phyloP scores from a whole-genome alignment of 768 basidiomycete genomes.

The Amanita pallidorosea region DNA sequence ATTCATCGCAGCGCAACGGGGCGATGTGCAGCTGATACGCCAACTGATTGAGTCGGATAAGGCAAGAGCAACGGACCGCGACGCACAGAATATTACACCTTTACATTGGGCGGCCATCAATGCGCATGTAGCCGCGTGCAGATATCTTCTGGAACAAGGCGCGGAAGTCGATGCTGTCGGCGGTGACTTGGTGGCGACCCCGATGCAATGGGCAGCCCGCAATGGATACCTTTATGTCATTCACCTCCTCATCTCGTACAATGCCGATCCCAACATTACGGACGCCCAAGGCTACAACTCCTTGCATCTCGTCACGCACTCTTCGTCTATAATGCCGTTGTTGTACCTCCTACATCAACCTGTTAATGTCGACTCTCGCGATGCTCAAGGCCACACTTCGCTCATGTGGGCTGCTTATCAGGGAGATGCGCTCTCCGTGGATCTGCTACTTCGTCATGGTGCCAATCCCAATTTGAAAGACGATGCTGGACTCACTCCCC shows the following conservation, averaged over 20 bases:
- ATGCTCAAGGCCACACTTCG: constrained; percentile 87
- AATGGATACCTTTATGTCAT: constrained; percentile 96
- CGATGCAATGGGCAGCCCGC: constrained; percentile 96
- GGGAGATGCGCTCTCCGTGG: constrained; percentile 92
- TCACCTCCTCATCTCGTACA: constrained; percentile 80
- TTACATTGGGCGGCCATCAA: constrained; percentile 99
- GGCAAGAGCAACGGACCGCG: constrained; percentile 66
- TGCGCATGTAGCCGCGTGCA: constrained; percentile 82
- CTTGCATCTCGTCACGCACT: constrained; percentile 91
- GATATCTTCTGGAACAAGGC: constrained; percentile 81
- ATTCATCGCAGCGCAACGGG: constrained; percentile 81
- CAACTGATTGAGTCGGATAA: constrained; percentile 61
- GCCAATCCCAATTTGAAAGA: constrained; percentile 73
- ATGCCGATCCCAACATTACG: constrained; percentile 83
- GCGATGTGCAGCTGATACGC: constrained; percentile 58
- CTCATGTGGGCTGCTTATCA: constrained; percentile 99
- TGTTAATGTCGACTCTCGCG: constrained; percentile 81
- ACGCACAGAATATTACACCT: constrained; percentile 87
- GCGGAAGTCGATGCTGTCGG: constrained; percentile 93
- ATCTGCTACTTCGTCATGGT: constrained; percentile 79
- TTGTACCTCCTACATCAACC: constrained; percentile 90
- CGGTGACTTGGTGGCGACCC: constrained; percentile 89
- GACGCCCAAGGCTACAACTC: constrained; percentile 97
- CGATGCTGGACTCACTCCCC: constrained; percentile 72
- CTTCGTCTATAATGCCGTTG: constrained; percentile 88